Percentiles rank a stretch among this genome's conserved stretches.
phyloP scores from a whole-genome alignment of 73 alveolate genomes.

The Effrenium voratum region DNA sequence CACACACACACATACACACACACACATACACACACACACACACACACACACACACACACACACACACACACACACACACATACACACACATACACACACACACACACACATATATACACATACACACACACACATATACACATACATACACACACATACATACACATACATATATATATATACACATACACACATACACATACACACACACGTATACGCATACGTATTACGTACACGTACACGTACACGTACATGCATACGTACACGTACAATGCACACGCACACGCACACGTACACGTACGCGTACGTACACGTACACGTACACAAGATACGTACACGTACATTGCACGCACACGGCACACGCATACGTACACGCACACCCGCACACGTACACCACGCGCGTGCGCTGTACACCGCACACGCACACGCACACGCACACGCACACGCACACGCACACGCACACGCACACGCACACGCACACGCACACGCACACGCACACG shows the following conservation, averaged over 20 bases:
- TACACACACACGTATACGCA: neutral
- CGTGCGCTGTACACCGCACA: neutral
- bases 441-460: slow-evolving; percentile 28
- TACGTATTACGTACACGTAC: neutral
- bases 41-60: no score
- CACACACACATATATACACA: no score
- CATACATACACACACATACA: neutral
- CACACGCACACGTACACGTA: neutral
- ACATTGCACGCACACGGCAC: neutral
- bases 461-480: slow-evolving; percentile 26
- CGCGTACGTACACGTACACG: neutral
- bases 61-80: no score
- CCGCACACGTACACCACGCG: neutral
- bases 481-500: slow-evolving; percentile 23
- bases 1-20: no score
- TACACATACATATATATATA: neutral
- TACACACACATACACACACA: no score
- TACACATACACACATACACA: neutral
- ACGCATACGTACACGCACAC: slow-evolving; percentile 4
- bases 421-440: slow-evolving; percentile 25
- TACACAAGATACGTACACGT: neutral
- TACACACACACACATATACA: neutral
- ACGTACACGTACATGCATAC: slow-evolving; percentile 7
- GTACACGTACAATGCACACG: slow-evolving; percentile 21
- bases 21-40: no score